Evolutionary conservation across 352 stramenopile species (phyloP).

Genomic region (Thraustochytrium striatum): DNA sequence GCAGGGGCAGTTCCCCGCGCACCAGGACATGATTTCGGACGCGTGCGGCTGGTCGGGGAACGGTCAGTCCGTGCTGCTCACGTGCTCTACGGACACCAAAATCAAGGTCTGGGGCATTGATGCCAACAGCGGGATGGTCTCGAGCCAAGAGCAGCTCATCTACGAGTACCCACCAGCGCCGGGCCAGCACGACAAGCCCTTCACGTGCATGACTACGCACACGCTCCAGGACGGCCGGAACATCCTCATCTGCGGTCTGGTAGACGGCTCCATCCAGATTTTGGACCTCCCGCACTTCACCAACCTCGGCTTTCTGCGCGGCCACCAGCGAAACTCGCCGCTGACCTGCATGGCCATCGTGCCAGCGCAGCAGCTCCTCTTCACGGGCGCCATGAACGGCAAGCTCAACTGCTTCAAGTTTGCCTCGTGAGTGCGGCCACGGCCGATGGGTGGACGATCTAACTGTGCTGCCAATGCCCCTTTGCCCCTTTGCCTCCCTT

Average conservation of each 20-base stretch:
- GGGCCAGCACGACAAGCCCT: not conserved
- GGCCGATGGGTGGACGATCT: too few species aligned
- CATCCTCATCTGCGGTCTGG: constrained; percentile 35
- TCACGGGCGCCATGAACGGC: not conserved
- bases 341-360: constrained; percentile 20
- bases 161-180: not conserved
- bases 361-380: constrained; percentile 8
- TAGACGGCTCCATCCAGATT: constrained; percentile 23
- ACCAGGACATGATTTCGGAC: constrained; percentile 28
- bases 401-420: constrained; percentile 47
- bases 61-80: constrained; percentile 37
- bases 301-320: constrained; percentile 28
- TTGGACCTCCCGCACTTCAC: constrained; percentile 34
- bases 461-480: too few species aligned
- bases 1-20: constrained; percentile 6
- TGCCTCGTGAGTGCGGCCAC: too few species aligned
- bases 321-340: constrained; percentile 22
- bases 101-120: constrained; percentile 41
- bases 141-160: not conserved
- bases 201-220: constrained; percentile 41
- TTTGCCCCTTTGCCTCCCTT: too few species aligned
- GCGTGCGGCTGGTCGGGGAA: constrained; percentile 21
- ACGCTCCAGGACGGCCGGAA: not conserved
- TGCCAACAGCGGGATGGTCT: constrained; percentile 11
- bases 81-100: constrained; percentile 23